Evolutionary conservation across 2,329 filamentous ascomycete genomes (phyloP).

Genomic region (Sphaerulina populicola): DNA sequence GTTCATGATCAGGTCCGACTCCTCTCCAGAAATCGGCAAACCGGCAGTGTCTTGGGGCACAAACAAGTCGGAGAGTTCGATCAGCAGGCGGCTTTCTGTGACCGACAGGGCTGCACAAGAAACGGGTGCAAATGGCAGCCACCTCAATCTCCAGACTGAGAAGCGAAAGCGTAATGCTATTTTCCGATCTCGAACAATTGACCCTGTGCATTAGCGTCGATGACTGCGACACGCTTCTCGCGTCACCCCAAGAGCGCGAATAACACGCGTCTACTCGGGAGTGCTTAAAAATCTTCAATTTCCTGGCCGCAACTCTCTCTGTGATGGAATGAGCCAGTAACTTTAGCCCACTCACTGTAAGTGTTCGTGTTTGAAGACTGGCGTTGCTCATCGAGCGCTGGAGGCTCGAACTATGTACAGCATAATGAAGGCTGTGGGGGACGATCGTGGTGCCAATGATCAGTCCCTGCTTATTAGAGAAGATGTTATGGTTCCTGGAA

Average conservation of each 20-base stretch:
- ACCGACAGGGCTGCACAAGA: conserved; percentile 2
- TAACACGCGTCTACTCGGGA: background rate
- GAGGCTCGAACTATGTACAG: background rate
- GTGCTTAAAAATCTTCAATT: background rate
- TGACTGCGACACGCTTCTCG: conserved; percentile 6
- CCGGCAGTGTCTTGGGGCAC: conserved; percentile 3
- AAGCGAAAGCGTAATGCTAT: conserved; percentile 5
- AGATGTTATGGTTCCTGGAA: background rate
- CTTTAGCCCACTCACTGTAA: background rate
- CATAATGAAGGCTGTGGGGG: background rate
- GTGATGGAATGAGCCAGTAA: background rate
- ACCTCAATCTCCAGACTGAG: background rate
- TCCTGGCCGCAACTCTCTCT: background rate
- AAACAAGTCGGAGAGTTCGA: background rate
- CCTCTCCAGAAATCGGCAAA: background rate
- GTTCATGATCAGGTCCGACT: background rate
- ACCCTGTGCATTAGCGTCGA: conserved; percentile 12
- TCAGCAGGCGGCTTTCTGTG: conserved; percentile 4
- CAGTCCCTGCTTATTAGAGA: background rate
- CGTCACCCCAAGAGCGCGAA: background rate
- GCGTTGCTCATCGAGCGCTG: background rate
- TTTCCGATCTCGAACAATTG: conserved; percentile 10
- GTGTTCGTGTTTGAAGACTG: background rate
- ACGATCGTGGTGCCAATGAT: background rate
- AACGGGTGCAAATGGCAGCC: background rate